Conservation (phyloP, 1,284 basidiomycete genomes). For the Microbotryomycetes sp. region DNA sequence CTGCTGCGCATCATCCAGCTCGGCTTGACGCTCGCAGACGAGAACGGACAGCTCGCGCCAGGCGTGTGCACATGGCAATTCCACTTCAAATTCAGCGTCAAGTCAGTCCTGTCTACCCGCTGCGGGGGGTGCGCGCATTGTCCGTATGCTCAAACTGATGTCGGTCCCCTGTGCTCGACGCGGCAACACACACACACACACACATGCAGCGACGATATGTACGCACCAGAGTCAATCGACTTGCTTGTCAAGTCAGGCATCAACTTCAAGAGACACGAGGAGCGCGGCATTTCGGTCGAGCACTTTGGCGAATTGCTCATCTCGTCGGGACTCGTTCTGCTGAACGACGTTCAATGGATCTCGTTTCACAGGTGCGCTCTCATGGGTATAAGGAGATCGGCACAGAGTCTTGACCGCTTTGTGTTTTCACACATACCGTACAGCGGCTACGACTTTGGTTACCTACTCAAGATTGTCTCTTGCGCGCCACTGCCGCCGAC, state of each 20-base stretch:
- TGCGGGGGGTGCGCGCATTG: neutral
- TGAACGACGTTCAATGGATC: slow-evolving; percentile 90
- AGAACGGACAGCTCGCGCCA: slow-evolving; percentile 71
- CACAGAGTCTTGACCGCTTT: neutral
- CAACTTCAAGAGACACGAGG: slow-evolving; percentile 88
- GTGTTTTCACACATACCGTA: neutral
- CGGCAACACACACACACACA: no score
- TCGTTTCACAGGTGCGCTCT: slow-evolving; percentile 84
- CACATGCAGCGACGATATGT: slow-evolving; percentile 80
- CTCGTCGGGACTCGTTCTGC: slow-evolving; percentile 85
- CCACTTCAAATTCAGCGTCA: slow-evolving; percentile 89
- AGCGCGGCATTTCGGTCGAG: slow-evolving; percentile 84
- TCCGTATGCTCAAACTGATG: neutral
- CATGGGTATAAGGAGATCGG: neutral
- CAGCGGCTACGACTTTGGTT: slow-evolving; percentile 98
- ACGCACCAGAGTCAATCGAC: slow-evolving; percentile 92
- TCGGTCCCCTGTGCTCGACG: neutral
- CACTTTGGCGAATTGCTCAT: slow-evolving; percentile 97
- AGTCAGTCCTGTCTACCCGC: slow-evolving; percentile 50
- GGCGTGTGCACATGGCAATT: slow-evolving; percentile 98
- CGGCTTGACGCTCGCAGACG: slow-evolving; percentile 88
- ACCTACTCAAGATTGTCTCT: slow-evolving; percentile 91
- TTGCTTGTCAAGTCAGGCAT: slow-evolving; percentile 89
- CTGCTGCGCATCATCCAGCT: slow-evolving; percentile 96
- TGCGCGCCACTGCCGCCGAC: slow-evolving; percentile 76